These are phyloP conservation scores for Colletotrichum aenigma DNA, from an alignment of 2,329 filamentous ascomycete genomes.

Conservation along the genomic window DNA sequence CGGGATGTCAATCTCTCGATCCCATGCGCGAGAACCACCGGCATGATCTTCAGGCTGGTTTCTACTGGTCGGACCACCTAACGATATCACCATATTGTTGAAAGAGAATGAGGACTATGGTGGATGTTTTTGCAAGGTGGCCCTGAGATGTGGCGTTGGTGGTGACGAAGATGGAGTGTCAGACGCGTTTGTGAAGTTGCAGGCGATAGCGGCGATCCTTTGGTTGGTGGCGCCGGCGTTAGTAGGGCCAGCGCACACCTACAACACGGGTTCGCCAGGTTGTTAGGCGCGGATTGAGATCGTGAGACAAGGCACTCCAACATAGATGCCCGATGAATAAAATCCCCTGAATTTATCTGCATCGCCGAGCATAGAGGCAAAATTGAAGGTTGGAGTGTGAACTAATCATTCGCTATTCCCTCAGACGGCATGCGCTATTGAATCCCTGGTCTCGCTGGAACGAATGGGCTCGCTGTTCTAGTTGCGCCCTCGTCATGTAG, in stretches of 20 bases:
- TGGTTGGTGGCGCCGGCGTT: neutral
- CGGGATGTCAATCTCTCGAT: neutral
- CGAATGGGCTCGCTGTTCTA: neutral
- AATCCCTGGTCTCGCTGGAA: neutral
- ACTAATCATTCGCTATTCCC: neutral
- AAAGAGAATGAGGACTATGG: fast-evolving
- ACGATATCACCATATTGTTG: neutral
- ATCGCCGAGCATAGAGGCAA: neutral
- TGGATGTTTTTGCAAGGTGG: neutral
- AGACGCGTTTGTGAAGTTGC: neutral
- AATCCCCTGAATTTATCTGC: fast-evolving
- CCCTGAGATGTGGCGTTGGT: neutral
- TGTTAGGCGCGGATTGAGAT: neutral
- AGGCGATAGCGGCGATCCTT: neutral
- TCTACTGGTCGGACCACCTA: fast-evolving
- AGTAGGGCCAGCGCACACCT: neutral
- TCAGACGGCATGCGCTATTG: neutral
- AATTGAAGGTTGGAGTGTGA: neutral
- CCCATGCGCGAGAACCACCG: neutral
- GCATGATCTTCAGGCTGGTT: fast-evolving
- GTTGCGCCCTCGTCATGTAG: neutral
- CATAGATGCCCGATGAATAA: neutral
- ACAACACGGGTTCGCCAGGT: neutral
- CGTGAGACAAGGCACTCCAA: neutral
- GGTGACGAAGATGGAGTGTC: neutral